A percentile compares a stretch with the other conserved stretches of the same genome.
phyloP scores from a whole-genome alignment of 1,139 yeast species.

The Sugiyamaella novakii region DNA sequence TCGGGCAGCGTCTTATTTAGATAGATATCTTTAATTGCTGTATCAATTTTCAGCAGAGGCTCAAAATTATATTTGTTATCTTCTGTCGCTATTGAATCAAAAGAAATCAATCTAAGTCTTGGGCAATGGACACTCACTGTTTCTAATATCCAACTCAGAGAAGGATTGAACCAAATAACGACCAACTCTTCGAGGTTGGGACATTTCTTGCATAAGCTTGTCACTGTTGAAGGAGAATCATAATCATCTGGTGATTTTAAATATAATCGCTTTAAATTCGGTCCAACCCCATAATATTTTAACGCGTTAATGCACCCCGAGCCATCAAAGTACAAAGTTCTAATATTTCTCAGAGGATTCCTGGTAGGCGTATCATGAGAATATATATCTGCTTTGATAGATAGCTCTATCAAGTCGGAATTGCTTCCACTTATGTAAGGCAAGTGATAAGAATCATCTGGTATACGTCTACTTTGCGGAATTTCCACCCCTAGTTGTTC shows the following conservation, averaged over 20 bases:
- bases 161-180: background rate
- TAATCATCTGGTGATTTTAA: background rate
- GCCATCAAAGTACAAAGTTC: background rate
- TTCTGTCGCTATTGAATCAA: background rate
- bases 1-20: background rate
- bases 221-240: background rate
- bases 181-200: background rate
- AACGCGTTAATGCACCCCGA: background rate
- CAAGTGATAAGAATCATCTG: background rate
- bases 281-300: constrained; percentile 1
- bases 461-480: background rate
- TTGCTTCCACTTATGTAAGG: background rate
- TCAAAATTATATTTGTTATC: too few relatives aligned
- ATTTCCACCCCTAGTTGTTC: background rate
- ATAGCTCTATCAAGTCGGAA: background rate
- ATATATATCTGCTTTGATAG: background rate
- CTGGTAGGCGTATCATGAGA: background rate
- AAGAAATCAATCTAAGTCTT: background rate
- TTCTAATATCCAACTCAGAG: background rate
- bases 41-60: too few relatives aligned
- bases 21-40: too few relatives aligned
- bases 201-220: background rate
- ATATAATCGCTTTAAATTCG: constrained; percentile 1
- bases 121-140: background rate
- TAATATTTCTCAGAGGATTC: background rate